phyloP scores from a whole-genome alignment of 1,284 basidiomycete species.

The Tylopilus orsonianus region DNA sequence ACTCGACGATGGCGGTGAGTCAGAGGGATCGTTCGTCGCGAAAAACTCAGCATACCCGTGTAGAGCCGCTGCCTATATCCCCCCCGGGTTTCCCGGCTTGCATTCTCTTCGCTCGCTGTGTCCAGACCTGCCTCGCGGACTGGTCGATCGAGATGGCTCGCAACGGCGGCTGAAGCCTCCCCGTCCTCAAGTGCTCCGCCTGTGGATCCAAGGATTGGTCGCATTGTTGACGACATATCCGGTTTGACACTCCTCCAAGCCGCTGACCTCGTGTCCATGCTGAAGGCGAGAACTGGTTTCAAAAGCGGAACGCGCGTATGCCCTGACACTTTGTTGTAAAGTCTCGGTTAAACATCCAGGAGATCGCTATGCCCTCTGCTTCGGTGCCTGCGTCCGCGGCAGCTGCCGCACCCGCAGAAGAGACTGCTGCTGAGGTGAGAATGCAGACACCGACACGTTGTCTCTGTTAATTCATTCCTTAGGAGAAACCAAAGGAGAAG shows the following conservation, averaged over 20 bases:
- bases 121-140: slow-evolving; percentile 22
- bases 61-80: slow-evolving; percentile 23
- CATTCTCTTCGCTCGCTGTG: slow-evolving; percentile 3
- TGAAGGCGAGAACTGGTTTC: slow-evolving; percentile 68
- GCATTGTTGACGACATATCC: slow-evolving; percentile 94
- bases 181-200: slow-evolving; percentile 42
- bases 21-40: background rate
- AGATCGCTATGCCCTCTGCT: slow-evolving; percentile 91
- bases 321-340: slow-evolving; percentile 32
- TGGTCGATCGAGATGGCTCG: slow-evolving; percentile 43
- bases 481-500: slow-evolving; percentile 99
- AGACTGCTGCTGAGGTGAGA: slow-evolving; percentile 65
- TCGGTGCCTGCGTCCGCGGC: slow-evolving; percentile 58
- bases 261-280: slow-evolving; percentile 88
- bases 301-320: background rate
- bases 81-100: slow-evolving; percentile 19
- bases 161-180: slow-evolving; percentile 45
- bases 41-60: background rate
- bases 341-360: slow-evolving; percentile 95
- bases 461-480: background rate
- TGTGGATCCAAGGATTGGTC: slow-evolving; percentile 72
- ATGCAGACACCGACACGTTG: background rate
- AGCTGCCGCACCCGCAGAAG: slow-evolving; percentile 48
- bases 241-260: slow-evolving; percentile 91
- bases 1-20: slow-evolving; percentile 28